phyloP scores from a whole-genome alignment of 306 rosid species.

The Canavalia ensiformis region DNA sequence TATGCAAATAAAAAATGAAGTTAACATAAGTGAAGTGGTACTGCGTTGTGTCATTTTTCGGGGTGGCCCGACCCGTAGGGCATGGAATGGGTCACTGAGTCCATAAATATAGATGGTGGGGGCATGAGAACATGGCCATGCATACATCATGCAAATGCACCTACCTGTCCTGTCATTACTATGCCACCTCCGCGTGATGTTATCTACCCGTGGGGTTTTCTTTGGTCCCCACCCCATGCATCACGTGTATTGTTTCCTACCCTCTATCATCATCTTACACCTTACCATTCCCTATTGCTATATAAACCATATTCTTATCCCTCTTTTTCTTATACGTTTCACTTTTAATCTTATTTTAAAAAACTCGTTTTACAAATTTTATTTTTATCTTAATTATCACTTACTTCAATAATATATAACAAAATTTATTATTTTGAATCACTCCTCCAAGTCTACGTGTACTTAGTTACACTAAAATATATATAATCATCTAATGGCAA shows the following conservation, averaged over 20 bases:
- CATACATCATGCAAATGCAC: conserved; percentile 46
- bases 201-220: conserved; percentile 39
- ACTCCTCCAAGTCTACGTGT: not conserved
- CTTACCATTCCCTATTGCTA: not conserved
- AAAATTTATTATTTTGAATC: not conserved
- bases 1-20: not conserved
- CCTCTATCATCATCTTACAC: not conserved
- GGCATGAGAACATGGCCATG: conserved; percentile 52
- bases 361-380: not conserved
- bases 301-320: not conserved
- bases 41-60: not conserved
- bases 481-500: not conserved
- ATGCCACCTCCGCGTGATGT: conserved; percentile 45
- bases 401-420: not conserved
- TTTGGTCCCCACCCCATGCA: conserved; percentile 50
- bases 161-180: conserved; percentile 46
- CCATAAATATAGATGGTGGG: conserved; percentile 14
- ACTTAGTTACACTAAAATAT: not conserved
- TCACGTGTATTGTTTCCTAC: conserved; percentile 43
- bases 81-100: conserved; percentile 7
- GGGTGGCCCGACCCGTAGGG: conserved; percentile 32
- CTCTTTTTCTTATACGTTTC: not conserved
- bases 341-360: not conserved
- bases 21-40: not conserved
- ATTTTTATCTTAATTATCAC: not conserved